These are phyloP conservation scores for Floccularia luteovirens DNA, from an alignment of 768 basidiomycete species.

Conservation along the genomic window DNA sequence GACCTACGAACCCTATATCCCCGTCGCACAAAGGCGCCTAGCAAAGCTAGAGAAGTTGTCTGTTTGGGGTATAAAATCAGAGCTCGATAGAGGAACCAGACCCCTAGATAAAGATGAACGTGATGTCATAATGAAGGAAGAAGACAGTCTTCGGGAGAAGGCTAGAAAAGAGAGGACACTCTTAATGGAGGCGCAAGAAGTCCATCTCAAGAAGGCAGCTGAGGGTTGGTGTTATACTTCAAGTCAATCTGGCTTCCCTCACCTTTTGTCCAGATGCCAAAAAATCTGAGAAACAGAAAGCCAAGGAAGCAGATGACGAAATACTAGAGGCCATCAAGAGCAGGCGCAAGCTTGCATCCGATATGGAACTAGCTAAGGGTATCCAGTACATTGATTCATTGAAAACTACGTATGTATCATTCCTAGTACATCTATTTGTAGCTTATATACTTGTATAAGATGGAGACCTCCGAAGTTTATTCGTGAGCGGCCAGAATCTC, in stretches of 20 bases:
- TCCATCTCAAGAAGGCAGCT: conserved; percentile 72
- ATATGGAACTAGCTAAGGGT: conserved; percentile 88
- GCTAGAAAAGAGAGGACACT: conserved; percentile 81
- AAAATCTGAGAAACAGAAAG: conserved; percentile 83
- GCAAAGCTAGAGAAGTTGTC: conserved; percentile 73
- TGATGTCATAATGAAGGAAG: conserved; percentile 73
- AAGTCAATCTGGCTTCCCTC: conserved; percentile 2
- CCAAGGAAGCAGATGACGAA: conserved; percentile 83
- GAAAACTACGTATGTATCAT: conserved; percentile 56
- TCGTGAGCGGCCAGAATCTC: conserved; percentile 57
- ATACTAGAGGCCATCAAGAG: conserved; percentile 89
- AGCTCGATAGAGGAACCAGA: conserved; percentile 38
- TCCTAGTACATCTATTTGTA: conserved; percentile 2
- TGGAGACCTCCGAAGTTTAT: conserved; percentile 89
- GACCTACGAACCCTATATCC: conserved; percentile 78
- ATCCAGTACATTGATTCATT: conserved; percentile 86
- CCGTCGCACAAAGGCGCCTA: conserved; percentile 79
- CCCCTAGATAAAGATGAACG: conserved; percentile 63
- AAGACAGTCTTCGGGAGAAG: conserved; percentile 67
- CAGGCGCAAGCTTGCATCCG: conserved; percentile 85
- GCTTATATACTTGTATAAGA: conserved; percentile 28
- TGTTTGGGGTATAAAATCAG: conserved; percentile 47
- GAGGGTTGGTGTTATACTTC: conserved; percentile 49
- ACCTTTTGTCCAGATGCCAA: conserved; percentile 50
- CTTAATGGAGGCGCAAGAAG: conserved; percentile 91